Evolutionary conservation across 2,329 filamentous ascomycete genomes (phyloP).

Genomic region (Claviceps fusiformis): DNA sequence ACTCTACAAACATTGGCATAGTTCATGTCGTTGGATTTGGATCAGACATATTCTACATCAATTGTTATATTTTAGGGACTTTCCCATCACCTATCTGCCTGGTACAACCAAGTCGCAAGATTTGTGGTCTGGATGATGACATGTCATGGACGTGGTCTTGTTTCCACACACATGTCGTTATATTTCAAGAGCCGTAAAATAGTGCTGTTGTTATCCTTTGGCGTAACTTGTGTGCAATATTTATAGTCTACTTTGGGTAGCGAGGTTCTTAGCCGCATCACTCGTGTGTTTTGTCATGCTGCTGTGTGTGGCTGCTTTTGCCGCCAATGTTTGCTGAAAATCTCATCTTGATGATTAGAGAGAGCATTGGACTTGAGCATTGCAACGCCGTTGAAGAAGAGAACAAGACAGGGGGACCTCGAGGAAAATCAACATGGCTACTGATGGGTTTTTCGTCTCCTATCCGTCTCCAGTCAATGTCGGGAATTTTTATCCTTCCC

Average conservation of each 20-base stretch:
- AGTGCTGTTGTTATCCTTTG: constrained; percentile 5
- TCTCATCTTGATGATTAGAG: background rate
- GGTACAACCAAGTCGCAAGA: constrained; percentile 10
- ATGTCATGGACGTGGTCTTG: constrained; percentile 6
- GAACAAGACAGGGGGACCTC: background rate
- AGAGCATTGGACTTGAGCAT: background rate
- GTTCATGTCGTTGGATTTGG: constrained; percentile 14
- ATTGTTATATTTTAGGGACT: constrained; percentile 47
- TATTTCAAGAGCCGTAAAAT: background rate
- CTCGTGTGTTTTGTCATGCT: background rate
- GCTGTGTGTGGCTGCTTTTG: background rate
- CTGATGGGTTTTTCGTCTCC: no score
- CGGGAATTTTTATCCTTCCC: background rate
- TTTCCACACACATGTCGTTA: constrained; percentile 6
- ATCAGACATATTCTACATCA: constrained; percentile 41
- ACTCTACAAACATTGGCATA: constrained; percentile 4
- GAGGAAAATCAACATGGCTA: background rate
- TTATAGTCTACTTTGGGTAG: constrained; percentile 4
- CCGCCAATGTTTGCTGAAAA: background rate
- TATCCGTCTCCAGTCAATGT: background rate
- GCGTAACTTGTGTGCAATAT: constrained; percentile 1
- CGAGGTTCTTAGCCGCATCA: background rate
- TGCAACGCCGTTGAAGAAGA: background rate
- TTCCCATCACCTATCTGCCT: constrained; percentile 28
- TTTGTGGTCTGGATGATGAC: constrained; percentile 11